Evolutionary conservation across 2,329 filamentous ascomycete species (phyloP), one percentile per base, ranked within the genome.

Genomic region (Scolecobasidium constrictum): DNA sequence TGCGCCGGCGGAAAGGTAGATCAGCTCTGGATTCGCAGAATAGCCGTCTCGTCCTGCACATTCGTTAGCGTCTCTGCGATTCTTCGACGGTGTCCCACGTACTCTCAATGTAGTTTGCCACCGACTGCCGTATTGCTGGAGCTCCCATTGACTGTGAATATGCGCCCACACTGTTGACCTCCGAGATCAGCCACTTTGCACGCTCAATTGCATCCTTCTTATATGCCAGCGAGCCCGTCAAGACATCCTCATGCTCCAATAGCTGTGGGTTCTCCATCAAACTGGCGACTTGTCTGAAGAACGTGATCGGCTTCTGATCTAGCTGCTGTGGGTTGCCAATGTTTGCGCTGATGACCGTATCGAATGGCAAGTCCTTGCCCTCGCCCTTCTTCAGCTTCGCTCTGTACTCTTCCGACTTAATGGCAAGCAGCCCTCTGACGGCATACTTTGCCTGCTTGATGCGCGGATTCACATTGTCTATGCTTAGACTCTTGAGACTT

Each of bases 291-390:
- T 98, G 90, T 53, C 92, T 81, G 78, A 98, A 95, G 73, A 95
- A 98, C 53, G 92, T 98, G 56, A 98, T 90, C 56, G 92, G 92
- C 73, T 96, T 93, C 74, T 98, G 92, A 67, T 95, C 92, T 49
- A 98, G 78, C 68, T 98, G 92, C 67, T 98, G 92, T 3, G 92
- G 92, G 71, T 98, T 98, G 59, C 92, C 92, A 58, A 98, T 98
- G 69, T 98, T 98, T 66, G 92, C 92, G 49, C 85, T 88, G 67
- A 98, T 90, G 64, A 98, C 81, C 47, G 86, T 75, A 55, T 85
- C 73, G 64, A 98, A 98, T 38, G 92, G 90, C 40, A 96, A 72
- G 56, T 65, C 59, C 62, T 66, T 72, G 53, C 74, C 77, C 49
- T 77, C 73, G 50, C 70, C 68, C 47, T 73, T 69, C 46, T 62